Evolutionary conservation across 2,329 filamentous ascomycete species (phyloP).

Genomic region (Rosellinia necatrix): DNA sequence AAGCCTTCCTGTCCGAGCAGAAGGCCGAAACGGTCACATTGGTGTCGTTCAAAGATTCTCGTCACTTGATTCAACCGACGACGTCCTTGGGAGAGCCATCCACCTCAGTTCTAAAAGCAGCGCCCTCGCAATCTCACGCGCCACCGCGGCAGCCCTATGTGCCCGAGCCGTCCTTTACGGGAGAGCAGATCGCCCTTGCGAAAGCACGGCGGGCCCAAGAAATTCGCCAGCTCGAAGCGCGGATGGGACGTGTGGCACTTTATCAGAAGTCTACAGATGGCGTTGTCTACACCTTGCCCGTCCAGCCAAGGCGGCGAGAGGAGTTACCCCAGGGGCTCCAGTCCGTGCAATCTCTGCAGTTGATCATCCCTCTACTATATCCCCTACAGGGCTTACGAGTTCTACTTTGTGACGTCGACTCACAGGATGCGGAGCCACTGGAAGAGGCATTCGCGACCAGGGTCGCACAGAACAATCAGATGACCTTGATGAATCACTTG

Average conservation of each 20-base stretch:
- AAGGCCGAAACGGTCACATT: constrained; percentile 76
- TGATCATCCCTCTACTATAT: constrained; percentile 74
- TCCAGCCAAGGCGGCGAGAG: constrained; percentile 66
- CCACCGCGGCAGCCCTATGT: constrained; percentile 41
- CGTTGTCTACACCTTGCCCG: constrained; percentile 69
- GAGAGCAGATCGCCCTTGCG: constrained; percentile 65
- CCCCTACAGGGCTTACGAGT: constrained; percentile 71
- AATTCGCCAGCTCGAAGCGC: constrained; percentile 73
- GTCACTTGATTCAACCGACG: constrained; percentile 45
- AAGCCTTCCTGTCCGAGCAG: constrained; percentile 69
- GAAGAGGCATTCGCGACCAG: constrained; percentile 68
- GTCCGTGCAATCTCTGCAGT: constrained; percentile 64
- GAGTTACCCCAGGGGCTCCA: constrained; percentile 66
- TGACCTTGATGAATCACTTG: constrained; percentile 72
- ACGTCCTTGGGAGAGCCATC: constrained; percentile 27
- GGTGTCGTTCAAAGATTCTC: constrained; percentile 62
- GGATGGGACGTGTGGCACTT: constrained; percentile 68
- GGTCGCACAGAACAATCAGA: constrained; percentile 58
- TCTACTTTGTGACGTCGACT: constrained; percentile 66
- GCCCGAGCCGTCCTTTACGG: constrained; percentile 56
- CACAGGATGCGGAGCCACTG: constrained; percentile 63
- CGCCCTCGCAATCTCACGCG: constrained; percentile 9
- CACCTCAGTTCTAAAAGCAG: constrained; percentile 15
- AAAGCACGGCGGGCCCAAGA: constrained; percentile 67
- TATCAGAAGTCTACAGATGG: constrained; percentile 74